phyloP scores from a whole-genome alignment of 768 basidiomycete genomes.

The Xanthoconium stramineum region DNA sequence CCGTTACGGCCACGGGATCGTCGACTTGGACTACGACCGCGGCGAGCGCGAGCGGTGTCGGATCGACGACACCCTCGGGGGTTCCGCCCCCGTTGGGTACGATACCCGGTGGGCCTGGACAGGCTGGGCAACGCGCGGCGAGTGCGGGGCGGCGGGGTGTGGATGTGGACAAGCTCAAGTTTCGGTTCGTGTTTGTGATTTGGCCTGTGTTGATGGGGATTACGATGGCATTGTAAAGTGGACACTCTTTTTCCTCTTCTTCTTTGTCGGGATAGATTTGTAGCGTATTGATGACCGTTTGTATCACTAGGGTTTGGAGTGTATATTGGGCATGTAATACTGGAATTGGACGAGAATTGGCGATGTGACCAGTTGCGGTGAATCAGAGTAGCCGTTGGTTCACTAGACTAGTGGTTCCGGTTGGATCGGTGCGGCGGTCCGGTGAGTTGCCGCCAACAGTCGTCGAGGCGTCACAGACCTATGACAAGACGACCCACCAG shows the following conservation, averaged over 20 bases:
- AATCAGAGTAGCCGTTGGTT: no score
- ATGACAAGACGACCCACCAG: no score
- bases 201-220: conserved; percentile 58
- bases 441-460: not conserved
- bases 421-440: not conserved
- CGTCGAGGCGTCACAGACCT: no score
- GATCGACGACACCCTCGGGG: conserved; percentile 4
- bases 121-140: conserved; percentile 7
- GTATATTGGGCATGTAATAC: not conserved
- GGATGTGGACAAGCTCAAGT: conserved; percentile 39
- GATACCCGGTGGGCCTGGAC: not conserved
- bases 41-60: not conserved
- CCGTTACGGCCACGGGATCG: conserved; percentile 1
- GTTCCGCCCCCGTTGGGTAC: conserved; percentile 10
- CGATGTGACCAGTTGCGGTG: no score
- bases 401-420: not conserved
- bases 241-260: not conserved
- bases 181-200: conserved; percentile 47
- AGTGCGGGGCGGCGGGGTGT: conserved; percentile 23
- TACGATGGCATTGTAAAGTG: conserved; percentile 47
- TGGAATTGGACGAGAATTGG: not conserved
- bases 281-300: not conserved
- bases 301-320: not conserved
- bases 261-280: not conserved
- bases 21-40: conserved; percentile 2